Evolutionary conservation across 1,139 yeast genomes (phyloP), one percentile per base, ranked within the genome.

Genomic region (Hanseniaspora gamundiae): DNA sequence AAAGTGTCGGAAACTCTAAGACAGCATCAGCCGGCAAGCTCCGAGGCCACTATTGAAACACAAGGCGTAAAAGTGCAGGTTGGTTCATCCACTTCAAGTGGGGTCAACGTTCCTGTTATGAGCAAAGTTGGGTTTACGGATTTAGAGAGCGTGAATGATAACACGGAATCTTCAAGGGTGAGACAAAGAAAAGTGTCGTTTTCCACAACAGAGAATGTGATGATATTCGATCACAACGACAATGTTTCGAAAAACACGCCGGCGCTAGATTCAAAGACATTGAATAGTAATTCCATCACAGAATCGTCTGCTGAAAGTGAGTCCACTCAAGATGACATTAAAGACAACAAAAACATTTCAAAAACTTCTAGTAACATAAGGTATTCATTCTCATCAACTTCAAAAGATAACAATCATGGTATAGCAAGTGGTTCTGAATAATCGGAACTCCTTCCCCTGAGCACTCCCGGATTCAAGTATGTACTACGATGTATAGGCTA

Each of bases 1-100:
- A 55, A 50, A 41, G 42, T 40, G 19, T 41, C 42, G 4, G 47
- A 40, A 5, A 35, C 43, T 11, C 69, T 73, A 43, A 50, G 52
- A 3, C 20, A 13, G 6, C 52, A 35, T 14, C 49, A 29, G 6
- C 48, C 49, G 3, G 26, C 46, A 38, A 38, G 43, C 7, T 28
- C 39, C 19, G 40, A 35, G 38, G 41, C 45, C 16, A 40, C 48
- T 29, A 14, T 44, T 29, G 46, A 52, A 9, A 27, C 51, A 19
- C 35, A 52, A 33, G 38, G 44, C 27, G 14, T 43, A 16, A 20
- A 17, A 10, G 36, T 33, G 7, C 36, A 33, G n/a, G 36, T 33
- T 17, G 36, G 20, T 33, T 33, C 36, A 17, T 14, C 22, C 10
- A 33, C 20, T 19, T 17, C 36, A 17, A 17, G 24, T 14, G 36